Base-by-base conservation (phyloP, 805 yeast genomes). In the Lipomyces kockii region DNA sequence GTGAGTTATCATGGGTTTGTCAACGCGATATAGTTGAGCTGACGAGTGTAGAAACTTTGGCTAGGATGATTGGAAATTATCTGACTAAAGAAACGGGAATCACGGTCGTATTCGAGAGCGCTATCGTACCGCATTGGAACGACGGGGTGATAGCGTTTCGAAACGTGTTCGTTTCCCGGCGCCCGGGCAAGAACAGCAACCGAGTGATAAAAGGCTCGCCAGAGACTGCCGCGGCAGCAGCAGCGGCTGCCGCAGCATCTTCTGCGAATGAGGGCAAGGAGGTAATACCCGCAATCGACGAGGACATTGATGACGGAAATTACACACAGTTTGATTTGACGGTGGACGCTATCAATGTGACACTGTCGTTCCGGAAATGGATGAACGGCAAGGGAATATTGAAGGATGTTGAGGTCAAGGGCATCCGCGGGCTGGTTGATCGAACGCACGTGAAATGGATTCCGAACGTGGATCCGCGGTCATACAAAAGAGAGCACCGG, bases 281-380 rank as follows among this genome's bases (percentile, higher is more conserved):
- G 7, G 2, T 29, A 29, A 29, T 73, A 11, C 59, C 61, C n/a
- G 73, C 68, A 1, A 54, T 32, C 9, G 63, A 62, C 2, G 60
- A 56, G 20, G 97, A 90, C 73, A 29, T 65, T 12, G 74, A 80
- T 46, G 97, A 92, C 76, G 98, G 98, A 0, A 95, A 95, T 78
- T 95, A 93, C 78, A 94, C 99, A 0, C 99, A 95, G 77, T 95
- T 89, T 77, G 99, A 95, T 77, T 77, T 95, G 52, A 91, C 97
- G 0, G 89, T 95, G 17, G 97, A 94, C 67, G 90, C 89, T 72
- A 88, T 93, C 12, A 88, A 89, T 62, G 85, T 95, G 0, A 87
- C 97, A 0, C 79, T 95, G 20, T 90, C 96, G 12, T 86, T 95
- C 72, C 82, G 85, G 62, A 91, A 92, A 74, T 95, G 98, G 96